Evolutionary conservation across 1,284 basidiomycete genomes (phyloP).

Genomic region (Ceratobasidium sp.): DNA sequence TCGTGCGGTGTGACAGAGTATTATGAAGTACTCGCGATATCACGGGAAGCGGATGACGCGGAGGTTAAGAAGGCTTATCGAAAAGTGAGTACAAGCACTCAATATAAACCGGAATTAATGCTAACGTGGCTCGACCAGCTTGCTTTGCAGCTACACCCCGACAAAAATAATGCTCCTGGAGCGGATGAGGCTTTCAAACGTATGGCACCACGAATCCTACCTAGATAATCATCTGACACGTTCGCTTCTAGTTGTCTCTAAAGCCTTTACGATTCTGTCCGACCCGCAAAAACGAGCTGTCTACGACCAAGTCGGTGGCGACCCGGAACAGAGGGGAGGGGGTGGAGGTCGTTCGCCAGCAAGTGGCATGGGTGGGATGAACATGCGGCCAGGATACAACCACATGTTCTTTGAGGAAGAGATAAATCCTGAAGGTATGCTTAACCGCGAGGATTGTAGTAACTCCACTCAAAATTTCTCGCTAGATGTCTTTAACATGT

Average conservation of each 20-base stretch:
- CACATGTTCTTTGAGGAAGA: conserved; percentile 61
- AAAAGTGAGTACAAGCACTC: conserved; percentile 68
- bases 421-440: conserved; percentile 62
- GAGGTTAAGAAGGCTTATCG: conserved; percentile 98
- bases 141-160: conserved; percentile 92
- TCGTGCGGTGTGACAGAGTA: conserved; percentile 90
- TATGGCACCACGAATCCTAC: conserved; percentile 58
- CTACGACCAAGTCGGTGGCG: conserved; percentile 86
- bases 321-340: conserved; percentile 68
- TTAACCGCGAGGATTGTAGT: not conserved
- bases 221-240: not conserved
- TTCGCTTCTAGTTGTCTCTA: conserved; percentile 85
- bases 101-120: not conserved
- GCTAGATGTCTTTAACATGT: conserved; percentile 95
- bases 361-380: conserved; percentile 53
- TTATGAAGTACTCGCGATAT: conserved; percentile 90
- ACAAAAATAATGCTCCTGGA: conserved; percentile 97
- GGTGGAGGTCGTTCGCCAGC: conserved; percentile 59
- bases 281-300: conserved; percentile 92
- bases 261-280: conserved; percentile 95
- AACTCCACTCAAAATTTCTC: not conserved
- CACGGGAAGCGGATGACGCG: conserved; percentile 86
- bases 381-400: conserved; percentile 58
- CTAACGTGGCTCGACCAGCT: conserved; percentile 63
- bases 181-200: conserved; percentile 99